A percentile compares a stretch with the other conserved stretches of the same genome.
phyloP scores from a whole-genome alignment of 148 eudicot genomes.

The Nyssa sinensis region DNA sequence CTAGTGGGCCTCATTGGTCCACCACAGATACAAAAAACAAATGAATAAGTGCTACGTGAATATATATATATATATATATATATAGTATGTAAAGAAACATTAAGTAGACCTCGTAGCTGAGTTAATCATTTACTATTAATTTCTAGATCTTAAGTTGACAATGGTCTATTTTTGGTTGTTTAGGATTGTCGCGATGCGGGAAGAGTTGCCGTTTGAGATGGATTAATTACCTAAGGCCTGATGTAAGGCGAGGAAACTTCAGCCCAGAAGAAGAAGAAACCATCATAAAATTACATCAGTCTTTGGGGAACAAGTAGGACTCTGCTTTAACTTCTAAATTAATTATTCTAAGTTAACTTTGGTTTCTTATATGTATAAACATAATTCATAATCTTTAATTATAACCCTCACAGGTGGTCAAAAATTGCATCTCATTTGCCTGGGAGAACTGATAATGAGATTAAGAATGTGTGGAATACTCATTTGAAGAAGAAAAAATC shows the following conservation, averaged over 20 bases:
- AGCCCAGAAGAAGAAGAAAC: constrained; percentile 43
- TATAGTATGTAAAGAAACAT: no score
- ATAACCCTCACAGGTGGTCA: constrained; percentile 42
- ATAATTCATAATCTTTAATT: not conserved
- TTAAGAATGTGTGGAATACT: constrained; percentile 56
- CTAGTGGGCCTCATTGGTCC: no score
- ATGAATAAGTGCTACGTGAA: no score
- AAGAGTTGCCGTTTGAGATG: constrained; percentile 61
- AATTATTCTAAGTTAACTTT: not conserved
- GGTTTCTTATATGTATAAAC: not conserved
- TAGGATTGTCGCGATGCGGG: constrained; percentile 53
- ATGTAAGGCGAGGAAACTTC: constrained; percentile 49
- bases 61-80: no score
- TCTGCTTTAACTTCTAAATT: not conserved
- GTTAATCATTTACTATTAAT: no score
- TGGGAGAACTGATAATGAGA: constrained; percentile 61
- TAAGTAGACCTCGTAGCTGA: not conserved
- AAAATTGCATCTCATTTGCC: constrained; percentile 49
- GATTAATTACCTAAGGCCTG: constrained; percentile 60
- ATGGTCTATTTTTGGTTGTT: not conserved
- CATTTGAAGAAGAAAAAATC: constrained; percentile 46
- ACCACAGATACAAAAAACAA: no score
- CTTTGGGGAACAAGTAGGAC: constrained; percentile 46
- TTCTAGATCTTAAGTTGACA: not conserved
- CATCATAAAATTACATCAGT: constrained; percentile 39